These are phyloP conservation scores for Mycena floridula DNA, from an alignment of 768 basidiomycete species.

Conservation along the genomic window DNA sequence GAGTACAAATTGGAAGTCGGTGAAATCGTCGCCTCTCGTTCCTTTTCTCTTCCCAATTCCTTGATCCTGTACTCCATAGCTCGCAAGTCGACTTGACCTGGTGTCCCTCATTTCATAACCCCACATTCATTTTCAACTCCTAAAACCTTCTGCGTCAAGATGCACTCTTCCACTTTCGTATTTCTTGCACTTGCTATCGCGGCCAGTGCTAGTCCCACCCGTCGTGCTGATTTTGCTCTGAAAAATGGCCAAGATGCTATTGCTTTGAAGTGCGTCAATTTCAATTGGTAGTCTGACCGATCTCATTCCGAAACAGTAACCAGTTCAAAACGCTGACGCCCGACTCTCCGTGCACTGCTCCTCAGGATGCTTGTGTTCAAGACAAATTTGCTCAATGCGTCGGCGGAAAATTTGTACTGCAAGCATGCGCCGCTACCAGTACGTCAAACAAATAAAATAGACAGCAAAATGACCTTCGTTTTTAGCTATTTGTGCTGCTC, in stretches of 20 bases:
- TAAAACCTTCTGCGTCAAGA: conserved; percentile 16
- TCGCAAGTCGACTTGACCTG: conserved; percentile 16
- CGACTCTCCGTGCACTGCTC: conserved; percentile 27
- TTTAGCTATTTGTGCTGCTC: conserved; percentile 36
- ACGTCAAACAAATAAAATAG: conserved; percentile 19
- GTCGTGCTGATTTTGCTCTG: conserved; percentile 21
- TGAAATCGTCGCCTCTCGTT: too few relatives aligned
- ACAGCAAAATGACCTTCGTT: background rate
- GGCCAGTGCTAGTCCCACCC: conserved; percentile 29
- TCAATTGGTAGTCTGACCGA: background rate
- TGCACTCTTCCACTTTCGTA: conserved; percentile 34
- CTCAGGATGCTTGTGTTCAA: conserved; percentile 43
- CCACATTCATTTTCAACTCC: conserved; percentile 11
- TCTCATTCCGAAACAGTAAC: conserved; percentile 15
- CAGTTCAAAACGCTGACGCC: conserved; percentile 27
- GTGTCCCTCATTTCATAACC: conserved; percentile 15
- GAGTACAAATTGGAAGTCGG: too few relatives aligned
- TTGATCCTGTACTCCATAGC: conserved; percentile 19
- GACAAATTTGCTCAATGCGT: conserved; percentile 52
- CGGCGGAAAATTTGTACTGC: conserved; percentile 33
- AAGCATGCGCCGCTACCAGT: conserved; percentile 29
- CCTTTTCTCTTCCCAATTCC: conserved; percentile 7
- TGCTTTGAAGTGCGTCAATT: conserved; percentile 28
- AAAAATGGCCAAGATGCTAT: conserved; percentile 18
- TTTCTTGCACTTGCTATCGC: conserved; percentile 24